Evolutionary conservation across 2,329 filamentous ascomycete genomes (phyloP).

Genomic region (Neurospora sp.): DNA sequence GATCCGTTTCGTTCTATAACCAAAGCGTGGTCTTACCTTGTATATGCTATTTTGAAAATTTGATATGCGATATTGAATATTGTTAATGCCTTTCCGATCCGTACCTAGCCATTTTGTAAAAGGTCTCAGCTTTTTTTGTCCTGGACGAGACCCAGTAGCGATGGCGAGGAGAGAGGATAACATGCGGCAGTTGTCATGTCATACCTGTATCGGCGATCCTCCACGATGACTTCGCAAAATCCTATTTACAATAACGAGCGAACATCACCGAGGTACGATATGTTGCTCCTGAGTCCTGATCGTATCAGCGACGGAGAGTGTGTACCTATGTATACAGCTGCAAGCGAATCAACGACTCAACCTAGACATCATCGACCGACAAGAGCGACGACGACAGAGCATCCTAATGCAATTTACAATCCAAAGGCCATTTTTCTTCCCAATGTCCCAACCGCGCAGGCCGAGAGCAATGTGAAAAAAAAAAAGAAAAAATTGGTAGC

Average conservation of each 20-base stretch:
- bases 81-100: too few relatives aligned
- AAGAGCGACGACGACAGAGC: not conserved
- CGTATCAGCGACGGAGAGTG: not conserved
- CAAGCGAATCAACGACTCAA: not conserved
- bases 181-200: not conserved
- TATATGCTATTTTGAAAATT: too few relatives aligned
- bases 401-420: not conserved
- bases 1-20: too few relatives aligned
- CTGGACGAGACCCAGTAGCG: not conserved
- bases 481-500: slow-evolving; percentile 60
- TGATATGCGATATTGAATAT: too few relatives aligned
- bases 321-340: not conserved
- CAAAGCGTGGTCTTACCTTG: too few relatives aligned
- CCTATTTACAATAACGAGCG: not conserved
- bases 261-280: not conserved
- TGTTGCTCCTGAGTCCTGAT: not conserved
- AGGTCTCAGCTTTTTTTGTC: too few relatives aligned
- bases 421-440: slow-evolving; percentile 12
- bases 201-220: not conserved
- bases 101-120: too few relatives aligned
- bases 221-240: not conserved
- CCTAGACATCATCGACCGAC: not conserved
- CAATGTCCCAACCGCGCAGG: slow-evolving; percentile 12
- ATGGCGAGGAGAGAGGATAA: not conserved
- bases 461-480: slow-evolving; percentile 37